Evolutionary conservation across 2,329 filamentous ascomycete genomes (phyloP).

Genomic region (Corynespora cassiicola): DNA sequence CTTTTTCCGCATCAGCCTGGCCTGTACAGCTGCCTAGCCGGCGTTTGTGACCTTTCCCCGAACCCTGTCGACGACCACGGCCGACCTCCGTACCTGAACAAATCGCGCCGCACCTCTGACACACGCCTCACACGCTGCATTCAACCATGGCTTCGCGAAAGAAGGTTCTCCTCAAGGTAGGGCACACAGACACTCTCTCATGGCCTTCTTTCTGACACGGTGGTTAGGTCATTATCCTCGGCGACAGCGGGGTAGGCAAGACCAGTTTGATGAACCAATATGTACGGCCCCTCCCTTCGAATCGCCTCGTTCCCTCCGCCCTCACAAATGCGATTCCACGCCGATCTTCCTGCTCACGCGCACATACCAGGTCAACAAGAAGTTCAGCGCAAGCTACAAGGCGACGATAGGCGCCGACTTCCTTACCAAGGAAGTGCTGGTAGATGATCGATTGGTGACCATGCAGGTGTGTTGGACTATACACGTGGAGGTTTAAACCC

Average conservation of each 20-base stretch:
- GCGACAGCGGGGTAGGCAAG: slow-evolving; percentile 98
- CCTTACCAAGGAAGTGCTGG: slow-evolving; percentile 94
- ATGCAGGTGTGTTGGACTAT: slow-evolving; percentile 76
- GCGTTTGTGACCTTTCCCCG: slow-evolving; percentile 9
- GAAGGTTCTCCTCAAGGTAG: slow-evolving; percentile 90
- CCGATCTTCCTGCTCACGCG: slow-evolving; percentile 3
- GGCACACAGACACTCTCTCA: slow-evolving; percentile 18
- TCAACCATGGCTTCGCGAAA: slow-evolving; percentile 57
- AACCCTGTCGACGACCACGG: slow-evolving; percentile 5
- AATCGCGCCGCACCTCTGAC: slow-evolving; percentile 15
- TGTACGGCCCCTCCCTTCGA: slow-evolving; percentile 64
- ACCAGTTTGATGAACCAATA: slow-evolving; percentile 99
- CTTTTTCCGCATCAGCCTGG: no score
- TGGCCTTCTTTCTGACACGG: slow-evolving; percentile 9
- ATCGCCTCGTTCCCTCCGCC: background rate
- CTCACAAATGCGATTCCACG: background rate
- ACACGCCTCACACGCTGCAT: slow-evolving; percentile 10
- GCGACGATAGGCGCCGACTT: slow-evolving; percentile 99
- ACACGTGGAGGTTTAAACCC: background rate
- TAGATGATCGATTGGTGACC: slow-evolving; percentile 95
- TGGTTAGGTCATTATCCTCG: slow-evolving; percentile 91
- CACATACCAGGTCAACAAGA: slow-evolving; percentile 88
- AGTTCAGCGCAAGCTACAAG: slow-evolving; percentile 99
- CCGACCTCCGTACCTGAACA: slow-evolving; percentile 11
- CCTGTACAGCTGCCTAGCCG: slow-evolving; percentile 18